Evolutionary conservation across 2,329 filamentous ascomycete genomes (phyloP).

Genomic region (Trichophyton rubrum): DNA sequence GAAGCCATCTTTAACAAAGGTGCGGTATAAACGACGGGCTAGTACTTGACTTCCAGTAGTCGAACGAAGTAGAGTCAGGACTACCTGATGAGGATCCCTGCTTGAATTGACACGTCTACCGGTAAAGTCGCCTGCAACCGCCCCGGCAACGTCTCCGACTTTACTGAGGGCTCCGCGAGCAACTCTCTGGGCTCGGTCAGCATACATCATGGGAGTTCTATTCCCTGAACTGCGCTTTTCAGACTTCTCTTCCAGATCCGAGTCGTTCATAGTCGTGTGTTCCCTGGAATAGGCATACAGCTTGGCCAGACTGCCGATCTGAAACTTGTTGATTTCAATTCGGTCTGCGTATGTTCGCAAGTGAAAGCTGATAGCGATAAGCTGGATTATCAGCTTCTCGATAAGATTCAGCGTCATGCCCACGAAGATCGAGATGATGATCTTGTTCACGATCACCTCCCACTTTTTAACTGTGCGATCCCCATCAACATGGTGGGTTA

Average conservation of each 20-base stretch:
- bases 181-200: slow-evolving; percentile 58
- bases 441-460: slow-evolving; percentile 70
- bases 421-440: slow-evolving; percentile 76
- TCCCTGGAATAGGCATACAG: slow-evolving; percentile 53
- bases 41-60: slow-evolving; percentile 68
- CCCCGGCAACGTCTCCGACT: slow-evolving; percentile 73
- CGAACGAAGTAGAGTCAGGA: slow-evolving; percentile 61
- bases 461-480: slow-evolving; percentile 45
- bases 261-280: slow-evolving; percentile 57
- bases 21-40: slow-evolving; percentile 77
- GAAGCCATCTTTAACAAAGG: slow-evolving; percentile 60
- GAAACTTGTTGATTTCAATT: slow-evolving; percentile 85
- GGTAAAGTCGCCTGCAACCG: slow-evolving; percentile 83
- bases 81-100: slow-evolving; percentile 72
- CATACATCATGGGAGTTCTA: slow-evolving; percentile 60
- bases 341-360: slow-evolving; percentile 78
- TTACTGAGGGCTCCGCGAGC: slow-evolving; percentile 64
- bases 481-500: slow-evolving; percentile 48
- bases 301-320: slow-evolving; percentile 57
- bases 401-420: slow-evolving; percentile 66
- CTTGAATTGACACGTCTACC: slow-evolving; percentile 55
- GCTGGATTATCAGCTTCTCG: slow-evolving; percentile 88
- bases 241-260: slow-evolving; percentile 56
- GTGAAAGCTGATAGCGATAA: slow-evolving; percentile 90
- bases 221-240: slow-evolving; percentile 44